These are phyloP conservation scores for Tephrocybe sp. DNA, from an alignment of 768 basidiomycete species.

Conservation along the genomic window DNA sequence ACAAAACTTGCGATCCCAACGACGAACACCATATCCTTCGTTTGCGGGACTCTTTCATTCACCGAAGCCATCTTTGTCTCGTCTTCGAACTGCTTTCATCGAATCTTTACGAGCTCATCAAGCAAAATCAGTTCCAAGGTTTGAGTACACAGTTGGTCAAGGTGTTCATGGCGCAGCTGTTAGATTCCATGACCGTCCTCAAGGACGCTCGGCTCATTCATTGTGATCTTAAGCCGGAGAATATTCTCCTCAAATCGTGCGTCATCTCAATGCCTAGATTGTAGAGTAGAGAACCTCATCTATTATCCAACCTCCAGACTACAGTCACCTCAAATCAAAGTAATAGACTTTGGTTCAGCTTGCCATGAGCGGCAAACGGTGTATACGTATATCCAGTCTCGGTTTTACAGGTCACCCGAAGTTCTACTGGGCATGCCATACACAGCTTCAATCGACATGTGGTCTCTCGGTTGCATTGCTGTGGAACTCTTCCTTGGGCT, in stretches of 20 bases:
- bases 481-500: conserved; percentile 96
- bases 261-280: conserved; percentile 15
- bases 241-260: conserved; percentile 94
- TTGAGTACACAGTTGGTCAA: conserved; percentile 96
- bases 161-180: conserved; percentile 93
- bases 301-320: conserved; percentile 45
- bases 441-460: conserved; percentile 97
- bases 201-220: conserved; percentile 97
- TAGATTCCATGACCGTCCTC: conserved; percentile 88
- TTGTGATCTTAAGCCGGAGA: conserved; percentile 98
- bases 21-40: conserved; percentile 98
- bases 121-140: conserved; percentile 99
- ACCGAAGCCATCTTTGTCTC: conserved; percentile 93
- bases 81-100: conserved; percentile 97
- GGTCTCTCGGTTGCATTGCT: conserved; percentile 97
- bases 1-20: conserved; percentile 88
- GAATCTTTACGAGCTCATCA: conserved; percentile 98
- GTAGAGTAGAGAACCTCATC: conserved; percentile 5
- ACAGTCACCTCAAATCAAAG: conserved; percentile 97
- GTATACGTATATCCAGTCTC: conserved; percentile 98
- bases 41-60: conserved; percentile 93
- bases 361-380: conserved; percentile 99
- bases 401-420: conserved; percentile 98
- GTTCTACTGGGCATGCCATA: conserved; percentile 94
- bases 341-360: conserved; percentile 98